Conservation (phyloP, 768 basidiomycete genomes). For the Wakefieldia striispora region DNA sequence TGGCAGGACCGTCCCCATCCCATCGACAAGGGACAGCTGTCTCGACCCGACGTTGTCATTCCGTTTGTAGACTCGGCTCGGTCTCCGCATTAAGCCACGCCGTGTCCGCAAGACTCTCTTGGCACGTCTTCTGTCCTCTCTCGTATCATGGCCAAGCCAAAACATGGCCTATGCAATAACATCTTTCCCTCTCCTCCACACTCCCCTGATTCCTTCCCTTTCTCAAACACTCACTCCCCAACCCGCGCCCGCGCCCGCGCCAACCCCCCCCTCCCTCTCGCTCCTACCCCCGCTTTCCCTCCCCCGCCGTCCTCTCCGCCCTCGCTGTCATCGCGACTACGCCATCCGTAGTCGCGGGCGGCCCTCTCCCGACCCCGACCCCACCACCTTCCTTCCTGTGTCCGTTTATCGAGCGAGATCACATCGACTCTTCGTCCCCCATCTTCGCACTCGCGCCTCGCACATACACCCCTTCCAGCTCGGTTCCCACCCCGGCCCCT, state of each 20-base stretch:
- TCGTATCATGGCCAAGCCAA: slow-evolving; percentile 56
- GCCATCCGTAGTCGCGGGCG: slow-evolving; percentile 43
- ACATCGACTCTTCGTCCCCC: background rate
- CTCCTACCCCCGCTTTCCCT: slow-evolving; percentile 36
- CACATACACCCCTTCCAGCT: background rate
- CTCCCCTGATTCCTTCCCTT: slow-evolving; percentile 11
- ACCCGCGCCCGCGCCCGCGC: background rate
- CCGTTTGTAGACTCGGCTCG: slow-evolving; percentile 7
- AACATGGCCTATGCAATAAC: slow-evolving; percentile 33
- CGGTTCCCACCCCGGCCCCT: background rate
- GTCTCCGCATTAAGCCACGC: slow-evolving; percentile 32
- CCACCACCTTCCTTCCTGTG: slow-evolving; percentile 61
- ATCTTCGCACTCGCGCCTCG: background rate
- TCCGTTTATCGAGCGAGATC: slow-evolving; percentile 40
- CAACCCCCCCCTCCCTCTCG: slow-evolving; percentile 19
- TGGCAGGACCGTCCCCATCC: background rate
- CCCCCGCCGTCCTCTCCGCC: slow-evolving; percentile 50
- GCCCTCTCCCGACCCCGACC: slow-evolving; percentile 37
- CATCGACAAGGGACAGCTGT: background rate
- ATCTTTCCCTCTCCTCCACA: background rate
- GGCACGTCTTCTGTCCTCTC: slow-evolving; percentile 36
- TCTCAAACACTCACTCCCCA: too few species aligned
- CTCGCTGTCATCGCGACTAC: slow-evolving; percentile 55
- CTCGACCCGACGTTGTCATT: background rate
- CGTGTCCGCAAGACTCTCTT: slow-evolving; percentile 34